Evolutionary conservation across 2,329 filamentous ascomycete species (phyloP).

Genomic region (Aspergillus pseudoviridinutans): DNA sequence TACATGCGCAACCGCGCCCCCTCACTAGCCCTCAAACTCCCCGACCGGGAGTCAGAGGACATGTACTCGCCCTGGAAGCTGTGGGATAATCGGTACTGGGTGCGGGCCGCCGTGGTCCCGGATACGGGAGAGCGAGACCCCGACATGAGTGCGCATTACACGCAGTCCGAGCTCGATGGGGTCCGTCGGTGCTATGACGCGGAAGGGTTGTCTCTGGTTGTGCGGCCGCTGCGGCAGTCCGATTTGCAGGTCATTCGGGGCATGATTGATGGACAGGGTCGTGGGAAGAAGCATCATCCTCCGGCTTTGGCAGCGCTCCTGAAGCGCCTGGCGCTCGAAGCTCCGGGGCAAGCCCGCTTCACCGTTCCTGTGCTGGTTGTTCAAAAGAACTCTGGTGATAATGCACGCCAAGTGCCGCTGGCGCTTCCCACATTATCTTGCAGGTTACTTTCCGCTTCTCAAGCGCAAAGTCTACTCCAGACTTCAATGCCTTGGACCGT

Average conservation of each 20-base stretch:
- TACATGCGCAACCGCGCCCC: slow-evolving; percentile 28
- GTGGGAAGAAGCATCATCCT: slow-evolving; percentile 1
- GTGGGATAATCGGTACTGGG: slow-evolving; percentile 57
- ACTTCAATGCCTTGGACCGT: slow-evolving; percentile 19
- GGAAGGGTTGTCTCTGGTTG: slow-evolving; percentile 22
- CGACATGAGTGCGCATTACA: not conserved
- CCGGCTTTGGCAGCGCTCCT: slow-evolving; percentile 1
- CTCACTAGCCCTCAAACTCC: slow-evolving; percentile 14
- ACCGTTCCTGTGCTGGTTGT: slow-evolving; percentile 39
- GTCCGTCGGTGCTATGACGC: not conserved
- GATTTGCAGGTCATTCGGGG: slow-evolving; percentile 26
- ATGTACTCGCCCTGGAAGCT: slow-evolving; percentile 34
- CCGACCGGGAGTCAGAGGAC: slow-evolving; percentile 2
- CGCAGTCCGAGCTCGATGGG: not conserved
- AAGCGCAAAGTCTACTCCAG: slow-evolving; percentile 4
- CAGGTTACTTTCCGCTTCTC: slow-evolving; percentile 9
- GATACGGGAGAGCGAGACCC: not conserved
- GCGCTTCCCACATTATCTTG: slow-evolving; percentile 27
- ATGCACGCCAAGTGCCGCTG: slow-evolving; percentile 14
- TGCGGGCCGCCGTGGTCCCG: slow-evolving; percentile 41
- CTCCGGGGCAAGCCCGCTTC: slow-evolving; percentile 36
- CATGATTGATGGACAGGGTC: slow-evolving; percentile 4
- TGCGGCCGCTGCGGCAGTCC: slow-evolving; percentile 38
- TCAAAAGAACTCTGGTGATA: slow-evolving; percentile 1
- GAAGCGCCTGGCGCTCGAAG: slow-evolving; percentile 22